phyloP scores from a whole-genome alignment of 805 yeast genomes.

The Kuraishia floccosa region DNA sequence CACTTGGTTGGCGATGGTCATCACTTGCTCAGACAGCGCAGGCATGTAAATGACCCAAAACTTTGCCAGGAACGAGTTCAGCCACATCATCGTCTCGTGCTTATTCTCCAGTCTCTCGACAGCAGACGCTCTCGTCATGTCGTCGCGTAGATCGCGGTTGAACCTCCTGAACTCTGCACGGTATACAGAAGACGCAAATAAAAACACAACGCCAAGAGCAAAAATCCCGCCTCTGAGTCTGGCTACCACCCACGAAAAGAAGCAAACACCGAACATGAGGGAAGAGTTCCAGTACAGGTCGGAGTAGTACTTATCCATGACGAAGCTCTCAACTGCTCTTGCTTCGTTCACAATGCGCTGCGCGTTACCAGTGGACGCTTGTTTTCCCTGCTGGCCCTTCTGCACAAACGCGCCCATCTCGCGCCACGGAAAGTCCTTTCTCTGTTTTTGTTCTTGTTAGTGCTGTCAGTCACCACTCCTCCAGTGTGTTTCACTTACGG shows the following conservation, averaged over 20 bases:
- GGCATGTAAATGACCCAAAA: constrained; percentile 90
- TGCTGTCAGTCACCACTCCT: too few species aligned
- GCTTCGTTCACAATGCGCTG: too few species aligned
- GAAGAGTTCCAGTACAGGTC: constrained; percentile 68
- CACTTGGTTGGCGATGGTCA: constrained; percentile 54
- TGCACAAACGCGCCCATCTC: constrained; percentile 20
- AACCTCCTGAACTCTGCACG: constrained; percentile 67
- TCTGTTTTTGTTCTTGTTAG: too few species aligned
- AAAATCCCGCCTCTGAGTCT: constrained; percentile 54
- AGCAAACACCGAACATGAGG: constrained; percentile 55
- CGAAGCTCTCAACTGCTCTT: constrained; percentile 51
- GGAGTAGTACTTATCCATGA: constrained; percentile 55
- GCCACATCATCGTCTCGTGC: constrained; percentile 72
- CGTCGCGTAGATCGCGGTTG: constrained; percentile 65
- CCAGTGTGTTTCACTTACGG: background rate
- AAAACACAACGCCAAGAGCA: constrained; percentile 45
- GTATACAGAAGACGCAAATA: constrained; percentile 56
- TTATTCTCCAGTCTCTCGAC: constrained; percentile 50
- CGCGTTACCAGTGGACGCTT: too few species aligned
- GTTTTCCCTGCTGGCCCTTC: constrained; percentile 8
- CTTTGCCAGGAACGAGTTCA: constrained; percentile 64
- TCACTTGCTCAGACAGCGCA: constrained; percentile 65
- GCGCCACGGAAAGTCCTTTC: constrained; percentile 19
- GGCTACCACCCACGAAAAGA: constrained; percentile 61
- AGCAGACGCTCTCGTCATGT: constrained; percentile 56